Evolutionary conservation across 805 yeast genomes (phyloP), one percentile per base, ranked within the genome.

Genomic region (Starmera caribaea): DNA sequence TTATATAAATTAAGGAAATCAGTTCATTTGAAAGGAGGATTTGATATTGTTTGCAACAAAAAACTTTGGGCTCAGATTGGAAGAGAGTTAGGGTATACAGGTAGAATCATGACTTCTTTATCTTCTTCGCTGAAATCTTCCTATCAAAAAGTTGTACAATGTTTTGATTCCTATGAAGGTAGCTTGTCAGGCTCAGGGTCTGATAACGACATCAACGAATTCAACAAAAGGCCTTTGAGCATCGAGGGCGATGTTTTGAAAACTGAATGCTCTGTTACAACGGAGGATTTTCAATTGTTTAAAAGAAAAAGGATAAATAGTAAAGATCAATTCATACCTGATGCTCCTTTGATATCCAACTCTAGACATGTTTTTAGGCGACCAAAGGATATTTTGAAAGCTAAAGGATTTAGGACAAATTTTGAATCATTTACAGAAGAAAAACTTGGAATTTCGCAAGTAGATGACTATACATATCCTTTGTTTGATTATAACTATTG

Each of bases 21-120:
- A 12, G 92, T 85, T 2, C 62, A 69, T 15, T 53, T 72, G 14
- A 64, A 81, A 43, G 92, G 92, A 15, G 94, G 94, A 0, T 78
- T 68, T 53, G 65, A 67, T 10, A 66, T 59, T 10, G 88, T 85
- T n/a, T 73, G 81, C 35, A 58, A 69, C 40, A 71, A 71, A 41
- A 81, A 82, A 50, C 64, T 75, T 35, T 86, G 95, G 96, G 87
- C 87, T 1, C 87, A 82, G 51, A 72, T 86, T 9, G 90, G 90
- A 12, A 66, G 88, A 40, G 95, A 84, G 49, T 61, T 86, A 37
- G 94, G 95, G 0, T 82, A 79, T 54, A 71, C 76, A 28, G 87
- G 86, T 2, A 71, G 76, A 47, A 76, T 79, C 38, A 78, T 80
- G 73, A 78, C 84, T 28, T 79, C 87, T 11, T 57, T 82, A 35